phyloP scores from a whole-genome alignment of 805 yeast species.

The Lipomyces anomalus region DNA sequence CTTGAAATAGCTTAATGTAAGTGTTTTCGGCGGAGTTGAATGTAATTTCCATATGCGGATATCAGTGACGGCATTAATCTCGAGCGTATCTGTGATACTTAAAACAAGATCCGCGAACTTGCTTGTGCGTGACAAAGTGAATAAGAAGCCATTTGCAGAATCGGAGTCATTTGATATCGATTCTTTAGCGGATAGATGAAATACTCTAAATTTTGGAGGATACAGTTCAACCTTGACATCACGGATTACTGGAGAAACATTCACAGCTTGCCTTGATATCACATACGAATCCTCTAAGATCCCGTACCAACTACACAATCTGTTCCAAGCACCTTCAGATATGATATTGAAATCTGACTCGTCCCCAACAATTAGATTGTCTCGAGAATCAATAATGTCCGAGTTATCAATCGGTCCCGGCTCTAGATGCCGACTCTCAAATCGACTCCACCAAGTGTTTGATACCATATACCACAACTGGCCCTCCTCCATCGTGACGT shows the following conservation, averaged over 20 bases:
- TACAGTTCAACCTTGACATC: slow-evolving; percentile 12
- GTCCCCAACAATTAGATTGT: slow-evolving; percentile 1
- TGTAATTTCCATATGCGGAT: slow-evolving; percentile 15
- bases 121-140: slow-evolving; percentile 15
- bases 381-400: slow-evolving; percentile 7
- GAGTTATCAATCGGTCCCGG: slow-evolving; percentile 22
- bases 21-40: background rate
- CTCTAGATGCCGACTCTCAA: slow-evolving; percentile 2
- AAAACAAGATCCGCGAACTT: slow-evolving; percentile 5
- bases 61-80: slow-evolving; percentile 4
- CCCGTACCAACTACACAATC: slow-evolving; percentile 18
- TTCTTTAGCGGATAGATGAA: slow-evolving; percentile 5
- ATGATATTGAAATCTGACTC: slow-evolving; percentile 16
- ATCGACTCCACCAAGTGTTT: slow-evolving; percentile 15
- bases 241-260: slow-evolving; percentile 4
- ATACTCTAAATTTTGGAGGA: slow-evolving; percentile 9
- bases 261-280: slow-evolving; percentile 8
- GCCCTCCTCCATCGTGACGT: slow-evolving; percentile 8
- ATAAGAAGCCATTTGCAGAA: background rate
- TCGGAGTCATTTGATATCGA: background rate
- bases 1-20: slow-evolving; percentile 7
- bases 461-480: slow-evolving; percentile 21
- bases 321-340: slow-evolving; percentile 17
- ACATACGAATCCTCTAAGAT: slow-evolving; percentile 1
- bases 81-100: slow-evolving; percentile 11